Evolutionary conservation across 345 rosid species (phyloP).

Genomic region (Erodium maritimum): DNA sequence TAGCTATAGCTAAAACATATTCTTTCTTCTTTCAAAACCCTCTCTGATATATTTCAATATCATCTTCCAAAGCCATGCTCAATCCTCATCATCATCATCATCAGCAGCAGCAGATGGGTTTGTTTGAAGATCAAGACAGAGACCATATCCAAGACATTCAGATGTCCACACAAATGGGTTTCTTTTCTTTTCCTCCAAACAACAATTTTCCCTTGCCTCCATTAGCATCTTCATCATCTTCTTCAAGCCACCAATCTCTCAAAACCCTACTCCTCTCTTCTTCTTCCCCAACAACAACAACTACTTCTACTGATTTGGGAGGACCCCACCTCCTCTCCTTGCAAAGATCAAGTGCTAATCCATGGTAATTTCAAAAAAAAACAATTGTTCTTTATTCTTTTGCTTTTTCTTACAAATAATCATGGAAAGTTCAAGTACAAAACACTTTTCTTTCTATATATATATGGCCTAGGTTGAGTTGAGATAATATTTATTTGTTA

Average conservation of each 20-base stretch:
- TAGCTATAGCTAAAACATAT: too few species aligned
- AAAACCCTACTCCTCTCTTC: constrained; percentile 42
- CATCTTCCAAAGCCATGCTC: constrained; percentile 26
- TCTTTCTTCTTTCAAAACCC: not conserved
- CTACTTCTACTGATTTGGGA: constrained; percentile 19
- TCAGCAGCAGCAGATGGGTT: constrained; percentile 14
- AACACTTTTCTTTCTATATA: too few species aligned
- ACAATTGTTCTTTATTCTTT: not conserved
- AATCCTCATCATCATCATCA: constrained; percentile 22
- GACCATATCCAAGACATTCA: constrained; percentile 2
- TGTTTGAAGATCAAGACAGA: constrained; percentile 43
- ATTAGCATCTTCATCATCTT: constrained; percentile 7
- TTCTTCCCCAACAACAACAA: constrained; percentile 20
- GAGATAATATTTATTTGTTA: too few species aligned
- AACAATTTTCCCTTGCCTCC: constrained; percentile 16
- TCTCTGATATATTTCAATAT: too few species aligned
- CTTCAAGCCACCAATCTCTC: constrained; percentile 21
- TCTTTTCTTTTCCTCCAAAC: constrained; percentile 40
- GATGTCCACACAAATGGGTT: constrained; percentile 40
- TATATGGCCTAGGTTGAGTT: too few species aligned
- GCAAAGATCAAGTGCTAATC: constrained; percentile 52
- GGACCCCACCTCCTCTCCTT: constrained; percentile 37
- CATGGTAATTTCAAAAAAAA: constrained; percentile 32
- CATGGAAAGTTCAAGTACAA: too few species aligned
- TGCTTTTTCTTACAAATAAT: too few species aligned